phyloP scores from a whole-genome alignment of 202 grass and related monocot species.

The Panicum virgatum region DNA sequence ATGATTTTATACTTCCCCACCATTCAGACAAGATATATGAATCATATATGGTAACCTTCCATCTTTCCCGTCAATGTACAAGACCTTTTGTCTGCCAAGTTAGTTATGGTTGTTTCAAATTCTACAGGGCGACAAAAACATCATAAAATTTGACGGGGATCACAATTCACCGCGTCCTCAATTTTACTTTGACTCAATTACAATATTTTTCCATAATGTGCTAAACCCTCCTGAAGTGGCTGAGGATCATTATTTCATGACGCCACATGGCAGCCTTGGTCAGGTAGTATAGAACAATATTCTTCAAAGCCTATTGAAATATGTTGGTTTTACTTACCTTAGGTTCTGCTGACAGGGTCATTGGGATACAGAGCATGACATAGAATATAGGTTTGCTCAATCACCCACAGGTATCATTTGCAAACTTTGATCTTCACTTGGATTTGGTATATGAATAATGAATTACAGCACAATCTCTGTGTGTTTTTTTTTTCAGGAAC shows the following conservation, averaged over 20 bases:
- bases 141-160: constrained; percentile 98
- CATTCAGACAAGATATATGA: constrained; percentile 92
- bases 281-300: constrained; percentile 53
- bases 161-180: constrained; percentile 98
- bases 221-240: constrained; percentile 73
- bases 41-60: constrained; percentile 77
- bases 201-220: constrained; percentile 99
- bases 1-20: constrained; percentile 97
- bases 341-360: constrained; percentile 55
- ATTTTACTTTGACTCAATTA: constrained; percentile 98
- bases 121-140: constrained; percentile 98
- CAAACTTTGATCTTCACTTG: constrained; percentile 19
- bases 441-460: constrained; percentile 9
- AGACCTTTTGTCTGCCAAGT: constrained; percentile 18
- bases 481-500: constrained; percentile 37
- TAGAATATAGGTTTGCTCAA: constrained; percentile 62
- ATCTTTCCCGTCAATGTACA: constrained; percentile 18
- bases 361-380: constrained; percentile 75
- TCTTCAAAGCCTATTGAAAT: constrained; percentile 17
- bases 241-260: constrained; percentile 62
- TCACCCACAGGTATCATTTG: constrained; percentile 63
- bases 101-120: constrained; percentile 40
- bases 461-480: constrained; percentile 14
- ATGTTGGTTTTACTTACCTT: constrained; percentile 41
- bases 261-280: constrained; percentile 48